These are phyloP conservation scores for Claviceps arundinis DNA, from an alignment of 2,329 filamentous ascomycete species.

Conservation along the genomic window DNA sequence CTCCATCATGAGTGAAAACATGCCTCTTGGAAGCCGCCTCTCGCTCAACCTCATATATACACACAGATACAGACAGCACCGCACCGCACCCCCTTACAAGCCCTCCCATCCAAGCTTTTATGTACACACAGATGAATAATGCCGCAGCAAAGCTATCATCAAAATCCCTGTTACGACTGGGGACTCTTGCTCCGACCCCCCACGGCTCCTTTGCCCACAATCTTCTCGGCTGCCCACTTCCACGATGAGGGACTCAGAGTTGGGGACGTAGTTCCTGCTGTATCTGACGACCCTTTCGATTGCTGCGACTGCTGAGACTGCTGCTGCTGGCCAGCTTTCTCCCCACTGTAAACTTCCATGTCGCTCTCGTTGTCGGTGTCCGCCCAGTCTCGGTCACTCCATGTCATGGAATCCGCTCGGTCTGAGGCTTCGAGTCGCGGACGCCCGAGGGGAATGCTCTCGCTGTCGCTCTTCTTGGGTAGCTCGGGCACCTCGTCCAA, in stretches of 20 bases:
- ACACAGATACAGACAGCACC: too few relatives aligned
- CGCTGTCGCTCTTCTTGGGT: slow-evolving; percentile 17
- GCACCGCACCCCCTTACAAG: background rate
- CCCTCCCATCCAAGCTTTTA: background rate
- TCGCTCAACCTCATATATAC: too few relatives aligned
- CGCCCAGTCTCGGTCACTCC: slow-evolving; percentile 53
- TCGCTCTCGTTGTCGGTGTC: slow-evolving; percentile 38
- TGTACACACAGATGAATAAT: too few relatives aligned
- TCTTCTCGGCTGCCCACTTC: slow-evolving; percentile 40
- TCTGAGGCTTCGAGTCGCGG: slow-evolving; percentile 9
- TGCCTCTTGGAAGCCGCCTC: too few relatives aligned
- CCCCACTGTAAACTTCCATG: slow-evolving; percentile 11
- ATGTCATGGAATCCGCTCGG: slow-evolving; percentile 41
- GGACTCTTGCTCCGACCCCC: slow-evolving; percentile 18
- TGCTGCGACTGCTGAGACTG: background rate
- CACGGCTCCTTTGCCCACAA: slow-evolving; percentile 29
- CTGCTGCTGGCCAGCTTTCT: slow-evolving; percentile 6
- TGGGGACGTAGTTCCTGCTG: slow-evolving; percentile 2
- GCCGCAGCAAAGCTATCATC: too few relatives aligned
- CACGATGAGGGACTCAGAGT: slow-evolving; percentile 21
- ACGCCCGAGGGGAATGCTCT: slow-evolving; percentile 9
- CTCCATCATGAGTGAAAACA: too few relatives aligned
- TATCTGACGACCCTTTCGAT: slow-evolving; percentile 6
- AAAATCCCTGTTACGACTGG: background rate
- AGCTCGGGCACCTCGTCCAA: slow-evolving; percentile 34